Base-by-base conservation (phyloP, 106 monocot species). In the Apostasia ramifera region DNA sequence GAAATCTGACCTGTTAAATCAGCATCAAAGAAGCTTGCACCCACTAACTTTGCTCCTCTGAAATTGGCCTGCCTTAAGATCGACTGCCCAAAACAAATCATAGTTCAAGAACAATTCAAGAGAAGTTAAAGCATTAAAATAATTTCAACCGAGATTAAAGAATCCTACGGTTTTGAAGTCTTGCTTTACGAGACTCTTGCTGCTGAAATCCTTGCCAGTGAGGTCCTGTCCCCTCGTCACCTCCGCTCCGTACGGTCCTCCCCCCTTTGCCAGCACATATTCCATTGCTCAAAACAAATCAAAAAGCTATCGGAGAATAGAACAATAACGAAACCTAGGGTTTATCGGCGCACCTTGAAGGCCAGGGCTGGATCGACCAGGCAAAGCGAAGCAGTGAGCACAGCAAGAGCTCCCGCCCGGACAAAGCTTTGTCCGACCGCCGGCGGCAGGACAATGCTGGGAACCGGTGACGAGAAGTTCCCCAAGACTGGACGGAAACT, bases 1-100 rank as follows among this genome's bases (percentile, higher is more conserved):
- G 13, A 66, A 65, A 37, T 53, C 10, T 44, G 48, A 91, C 95
- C 89, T 39, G 95, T 97, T 61, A 97, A 69, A 69, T 97, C 95
- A 0, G 95, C 83, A 86, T 97, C 95, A 63, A 97, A 97, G 84
- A 97, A 92, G 75, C 95, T 97, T 1, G 95, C 95, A 41, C 89
- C 95, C 50, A 92, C 53, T 61, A 92, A 59, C 47, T 89, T 97
- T 2, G 95, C 92, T n/a, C 95, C 95, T 81, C 77, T 92, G 77
- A 97, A 97, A 77, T 89, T 92, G 8, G 92, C 85, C 70, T 97
- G 95, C 75, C 95, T 67, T 52, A 97, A 75, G 53, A 97, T 92
- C 5, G 92, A 92, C 95, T 97, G 77, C 80, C 14, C 48, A 74
- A 13, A 64, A 57, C 39, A 13, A 66, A 46, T 52, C 0, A 57